Conservation (phyloP, 352 stramenopile genomes). For the Pythium sukuiense region DNA sequence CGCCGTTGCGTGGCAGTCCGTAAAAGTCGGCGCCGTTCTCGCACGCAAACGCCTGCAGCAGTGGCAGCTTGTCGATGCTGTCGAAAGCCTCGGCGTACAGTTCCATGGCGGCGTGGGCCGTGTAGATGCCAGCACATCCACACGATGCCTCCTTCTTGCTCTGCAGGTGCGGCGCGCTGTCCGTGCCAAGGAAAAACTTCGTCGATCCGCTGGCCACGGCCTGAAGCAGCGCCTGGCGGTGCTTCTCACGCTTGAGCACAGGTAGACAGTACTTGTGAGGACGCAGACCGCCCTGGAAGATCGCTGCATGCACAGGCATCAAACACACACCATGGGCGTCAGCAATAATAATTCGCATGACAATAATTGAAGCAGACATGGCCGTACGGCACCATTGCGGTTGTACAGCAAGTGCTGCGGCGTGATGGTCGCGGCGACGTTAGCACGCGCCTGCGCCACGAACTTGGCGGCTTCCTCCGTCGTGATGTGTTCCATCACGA, state of each 20-base stretch:
- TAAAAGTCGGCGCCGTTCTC: constrained; percentile 97
- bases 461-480: constrained; percentile 97
- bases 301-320: constrained; percentile 30
- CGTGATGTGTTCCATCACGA: constrained; percentile 99
- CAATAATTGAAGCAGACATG: not conserved
- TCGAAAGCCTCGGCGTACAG: constrained; percentile 99
- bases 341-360: constrained; percentile 1
- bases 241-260: constrained; percentile 96
- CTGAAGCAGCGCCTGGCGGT: constrained; percentile 89
- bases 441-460: constrained; percentile 83
- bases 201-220: constrained; percentile 89
- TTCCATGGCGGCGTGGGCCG: constrained; percentile 94
- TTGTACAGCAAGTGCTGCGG: constrained; percentile 99
- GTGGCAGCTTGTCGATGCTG: constrained; percentile 87
- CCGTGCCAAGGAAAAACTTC: constrained; percentile 99
- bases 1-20: constrained; percentile 90
- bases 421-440: constrained; percentile 98
- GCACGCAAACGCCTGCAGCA: constrained; percentile 94
- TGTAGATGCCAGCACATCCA: constrained; percentile 97
- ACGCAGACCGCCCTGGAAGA: constrained; percentile 93
- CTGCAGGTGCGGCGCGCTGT: constrained; percentile 95
- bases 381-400: constrained; percentile 89
- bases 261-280: constrained; percentile 99
- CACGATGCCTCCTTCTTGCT: constrained; percentile 91
- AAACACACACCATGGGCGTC: not conserved